Evolutionary conservation across 1,284 basidiomycete species (phyloP).

Genomic region (Fomitiporia mediterranea): DNA sequence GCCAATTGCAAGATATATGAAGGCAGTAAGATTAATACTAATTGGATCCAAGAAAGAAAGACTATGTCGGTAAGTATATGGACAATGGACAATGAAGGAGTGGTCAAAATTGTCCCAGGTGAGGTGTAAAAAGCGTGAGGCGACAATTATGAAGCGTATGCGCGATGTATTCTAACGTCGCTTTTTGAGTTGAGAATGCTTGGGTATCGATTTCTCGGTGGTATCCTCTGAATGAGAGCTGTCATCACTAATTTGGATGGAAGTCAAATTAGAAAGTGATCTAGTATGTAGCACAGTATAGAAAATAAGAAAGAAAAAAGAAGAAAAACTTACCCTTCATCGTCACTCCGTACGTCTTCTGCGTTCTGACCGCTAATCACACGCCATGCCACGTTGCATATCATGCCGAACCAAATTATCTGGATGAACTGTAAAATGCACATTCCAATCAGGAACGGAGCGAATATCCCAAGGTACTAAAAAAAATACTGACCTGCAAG

Average conservation of each 20-base stretch:
- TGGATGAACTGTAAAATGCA: slow-evolving; percentile 54
- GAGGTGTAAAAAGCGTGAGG: background rate
- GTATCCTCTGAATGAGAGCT: slow-evolving; percentile 9
- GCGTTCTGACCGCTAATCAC: slow-evolving; percentile 78
- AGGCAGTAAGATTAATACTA: no score
- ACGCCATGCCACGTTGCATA: slow-evolving; percentile 74
- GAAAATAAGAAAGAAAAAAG: background rate
- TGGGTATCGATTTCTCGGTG: slow-evolving; percentile 14
- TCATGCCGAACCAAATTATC: slow-evolving; percentile 83
- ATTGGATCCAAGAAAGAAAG: no score
- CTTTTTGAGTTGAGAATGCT: slow-evolving; percentile 14
- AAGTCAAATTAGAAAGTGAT: background rate
- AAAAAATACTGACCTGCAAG: slow-evolving; percentile 50
- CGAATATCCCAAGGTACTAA: background rate
- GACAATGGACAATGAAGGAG: no score
- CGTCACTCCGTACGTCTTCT: slow-evolving; percentile 83
- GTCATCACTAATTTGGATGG: background rate
- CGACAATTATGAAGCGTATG: no score
- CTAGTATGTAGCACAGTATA: background rate
- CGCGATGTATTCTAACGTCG: slow-evolving; percentile 7
- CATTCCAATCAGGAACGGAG: background rate
- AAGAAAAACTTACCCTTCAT: slow-evolving; percentile 53
- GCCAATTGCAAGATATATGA: no score
- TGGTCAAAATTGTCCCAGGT: background rate
- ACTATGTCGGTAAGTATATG: no score